A percentile compares a stretch with the other conserved stretches of the same genome.
Conservation (phyloP, 345 rosid genomes). For the Arabis hirsuta region DNA sequence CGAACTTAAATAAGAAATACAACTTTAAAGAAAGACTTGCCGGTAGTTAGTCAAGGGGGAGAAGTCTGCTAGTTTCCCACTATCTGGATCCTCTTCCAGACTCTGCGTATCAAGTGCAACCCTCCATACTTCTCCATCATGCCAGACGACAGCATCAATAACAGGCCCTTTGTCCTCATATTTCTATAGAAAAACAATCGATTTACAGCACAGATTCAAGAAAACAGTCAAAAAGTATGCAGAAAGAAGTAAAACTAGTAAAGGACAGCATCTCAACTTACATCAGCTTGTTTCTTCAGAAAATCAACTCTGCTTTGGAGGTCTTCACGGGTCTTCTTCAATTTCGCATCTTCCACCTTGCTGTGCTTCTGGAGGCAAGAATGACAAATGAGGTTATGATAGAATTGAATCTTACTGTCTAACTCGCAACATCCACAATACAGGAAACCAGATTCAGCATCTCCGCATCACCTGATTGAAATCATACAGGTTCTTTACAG, state of each 20-base stretch:
- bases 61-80: slow-evolving; percentile 84
- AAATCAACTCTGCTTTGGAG: slow-evolving; percentile 83
- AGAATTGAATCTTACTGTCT: slow-evolving; percentile 12
- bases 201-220: slow-evolving; percentile 28
- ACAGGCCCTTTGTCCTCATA: slow-evolving; percentile 96
- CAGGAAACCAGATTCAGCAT: slow-evolving; percentile 26
- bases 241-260: slow-evolving; percentile 14
- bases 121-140: slow-evolving; percentile 96
- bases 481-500: slow-evolving; percentile 73
- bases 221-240: slow-evolving; percentile 20
- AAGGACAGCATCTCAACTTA: slow-evolving; percentile 47
- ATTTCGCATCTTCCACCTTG: slow-evolving; percentile 65
- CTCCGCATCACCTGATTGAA: slow-evolving; percentile 70
- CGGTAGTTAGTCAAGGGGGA: slow-evolving; percentile 81
- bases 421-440: slow-evolving; percentile 21
- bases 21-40: slow-evolving; percentile 44
- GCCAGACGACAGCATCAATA: slow-evolving; percentile 96
- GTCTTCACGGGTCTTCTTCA: slow-evolving; percentile 80
- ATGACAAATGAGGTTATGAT: slow-evolving; percentile 36
- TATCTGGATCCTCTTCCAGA: slow-evolving; percentile 76
- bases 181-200: slow-evolving; percentile 49
- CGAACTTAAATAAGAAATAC: slow-evolving; percentile 8
- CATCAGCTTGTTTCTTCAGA: slow-evolving; percentile 84
- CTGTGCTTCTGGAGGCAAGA: slow-evolving; percentile 66
- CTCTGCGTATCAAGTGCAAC: slow-evolving; percentile 93